Conservation (phyloP, 2,329 filamentous ascomycete genomes). For the Monosporascus sp. region DNA sequence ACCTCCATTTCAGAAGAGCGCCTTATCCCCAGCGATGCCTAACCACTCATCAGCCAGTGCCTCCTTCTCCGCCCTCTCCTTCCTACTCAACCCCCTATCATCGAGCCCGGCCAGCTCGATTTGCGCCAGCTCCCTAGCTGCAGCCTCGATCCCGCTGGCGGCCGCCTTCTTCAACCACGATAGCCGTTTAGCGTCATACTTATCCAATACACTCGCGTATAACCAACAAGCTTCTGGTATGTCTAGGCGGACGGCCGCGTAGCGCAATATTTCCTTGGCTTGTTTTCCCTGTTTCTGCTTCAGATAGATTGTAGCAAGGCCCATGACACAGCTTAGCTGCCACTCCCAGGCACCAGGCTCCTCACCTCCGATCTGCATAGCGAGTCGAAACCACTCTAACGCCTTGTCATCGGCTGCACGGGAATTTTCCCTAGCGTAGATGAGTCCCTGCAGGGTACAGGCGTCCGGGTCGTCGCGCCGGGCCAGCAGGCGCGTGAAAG, state of each 20-base stretch:
- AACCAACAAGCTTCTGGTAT: conserved; percentile 18
- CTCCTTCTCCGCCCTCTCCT: conserved; percentile 13
- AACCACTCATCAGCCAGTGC: conserved; percentile 24
- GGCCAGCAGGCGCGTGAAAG: conserved; percentile 14
- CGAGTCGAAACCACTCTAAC: conserved; percentile 24
- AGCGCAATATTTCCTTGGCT: conserved; percentile 16
- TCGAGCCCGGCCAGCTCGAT: conserved; percentile 10
- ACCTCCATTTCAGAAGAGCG: not conserved
- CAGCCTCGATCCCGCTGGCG: conserved; percentile 19
- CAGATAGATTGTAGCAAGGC: conserved; percentile 22
- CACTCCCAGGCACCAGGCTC: conserved; percentile 27
- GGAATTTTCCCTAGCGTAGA: conserved; percentile 13
- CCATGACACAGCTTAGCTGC: conserved; percentile 27
- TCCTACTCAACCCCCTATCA: conserved; percentile 7
- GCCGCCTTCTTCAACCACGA: conserved; percentile 27
- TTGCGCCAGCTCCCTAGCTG: conserved; percentile 21
- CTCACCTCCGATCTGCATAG: conserved; percentile 8
- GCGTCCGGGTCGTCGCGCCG: conserved; percentile 27
- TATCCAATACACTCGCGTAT: conserved; percentile 23
- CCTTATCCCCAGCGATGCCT: conserved; percentile 13
- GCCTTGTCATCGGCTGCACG: conserved; percentile 17
- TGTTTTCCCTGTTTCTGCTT: conserved; percentile 12
- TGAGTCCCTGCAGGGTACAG: conserved; percentile 30
- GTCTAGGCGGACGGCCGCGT: conserved; percentile 27
- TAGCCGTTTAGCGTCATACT: conserved; percentile 16